phyloP scores from a whole-genome alignment of 805 yeast genomes.

The Grigorovia yakushimaensis region DNA sequence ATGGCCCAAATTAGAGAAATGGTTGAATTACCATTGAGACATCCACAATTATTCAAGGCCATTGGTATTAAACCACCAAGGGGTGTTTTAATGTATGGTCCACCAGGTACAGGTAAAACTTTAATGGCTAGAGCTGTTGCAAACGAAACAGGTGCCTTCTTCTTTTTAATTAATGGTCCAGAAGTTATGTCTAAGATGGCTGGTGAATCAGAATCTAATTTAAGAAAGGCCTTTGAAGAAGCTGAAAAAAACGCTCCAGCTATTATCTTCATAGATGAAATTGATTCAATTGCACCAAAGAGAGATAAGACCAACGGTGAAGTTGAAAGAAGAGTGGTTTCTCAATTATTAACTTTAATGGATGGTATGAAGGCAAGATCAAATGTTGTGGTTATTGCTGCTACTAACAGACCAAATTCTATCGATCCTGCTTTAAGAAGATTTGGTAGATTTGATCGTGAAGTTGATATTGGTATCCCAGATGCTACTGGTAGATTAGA shows the following conservation, averaged over 20 bases:
- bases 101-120: constrained; percentile 99
- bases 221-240: constrained; percentile 97
- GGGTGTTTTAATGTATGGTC: constrained; percentile 97
- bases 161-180: constrained; percentile 96
- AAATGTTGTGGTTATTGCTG: constrained; percentile 96
- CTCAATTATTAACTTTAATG: constrained; percentile 94
- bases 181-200: constrained; percentile 99
- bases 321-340: constrained; percentile 98
- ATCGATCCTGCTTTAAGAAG: constrained; percentile 75
- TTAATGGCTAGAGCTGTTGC: constrained; percentile 99
- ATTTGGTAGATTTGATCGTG: constrained; percentile 86
- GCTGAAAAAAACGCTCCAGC: constrained; percentile 98
- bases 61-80: constrained; percentile 98
- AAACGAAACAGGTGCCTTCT: constrained; percentile 97
- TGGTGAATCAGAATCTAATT: constrained; percentile 95
- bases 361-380: constrained; percentile 99
- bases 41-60: constrained; percentile 94
- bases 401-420: constrained; percentile 72
- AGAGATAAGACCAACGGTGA: constrained; percentile 99
- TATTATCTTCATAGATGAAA: constrained; percentile 95
- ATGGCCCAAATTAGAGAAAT: constrained; percentile 99
- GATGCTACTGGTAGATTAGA: constrained; percentile 98
- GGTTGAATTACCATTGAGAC: constrained; percentile 96
- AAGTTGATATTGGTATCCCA: constrained; percentile 87
- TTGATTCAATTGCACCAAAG: constrained; percentile 98